phyloP scores from a whole-genome alignment of 345 rosid species.

The Hibiscus syriacus region DNA sequence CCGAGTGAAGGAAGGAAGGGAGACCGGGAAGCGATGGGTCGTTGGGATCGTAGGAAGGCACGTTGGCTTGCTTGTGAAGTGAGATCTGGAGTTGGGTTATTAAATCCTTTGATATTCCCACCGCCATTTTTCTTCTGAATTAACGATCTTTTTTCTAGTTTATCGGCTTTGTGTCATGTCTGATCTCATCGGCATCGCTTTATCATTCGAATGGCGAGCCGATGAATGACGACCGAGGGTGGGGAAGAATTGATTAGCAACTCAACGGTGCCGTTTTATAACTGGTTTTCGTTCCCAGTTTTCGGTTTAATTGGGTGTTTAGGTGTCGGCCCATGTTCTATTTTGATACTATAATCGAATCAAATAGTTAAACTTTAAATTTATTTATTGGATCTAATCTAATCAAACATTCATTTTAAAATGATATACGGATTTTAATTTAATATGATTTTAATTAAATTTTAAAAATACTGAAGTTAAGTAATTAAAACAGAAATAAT shows the following conservation, averaged over 20 bases:
- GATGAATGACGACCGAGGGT: neutral
- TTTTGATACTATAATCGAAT: too few relatives aligned
- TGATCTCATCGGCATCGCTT: neutral
- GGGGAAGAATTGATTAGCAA: neutral
- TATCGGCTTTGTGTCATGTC: neutral
- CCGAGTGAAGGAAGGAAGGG: constrained; percentile 33
- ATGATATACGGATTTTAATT: too few relatives aligned
- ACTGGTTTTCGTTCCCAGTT: neutral
- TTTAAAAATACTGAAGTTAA: too few relatives aligned
- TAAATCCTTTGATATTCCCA: constrained; percentile 48
- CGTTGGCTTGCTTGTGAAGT: constrained; percentile 46
- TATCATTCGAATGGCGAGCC: neutral
- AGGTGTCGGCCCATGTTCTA: neutral
- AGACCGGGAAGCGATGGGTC: constrained; percentile 29
- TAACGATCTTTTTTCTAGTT: neutral
- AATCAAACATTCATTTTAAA: too few relatives aligned
- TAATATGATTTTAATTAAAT: too few relatives aligned
- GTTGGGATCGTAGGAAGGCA: constrained; percentile 43
- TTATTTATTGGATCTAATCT: too few relatives aligned
- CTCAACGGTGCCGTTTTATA: neutral
- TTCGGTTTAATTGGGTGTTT: too few relatives aligned
- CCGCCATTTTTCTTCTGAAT: constrained; percentile 32
- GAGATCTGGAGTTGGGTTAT: constrained; percentile 51
- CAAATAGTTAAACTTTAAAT: too few relatives aligned
- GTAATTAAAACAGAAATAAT: too few relatives aligned